phyloP scores from a whole-genome alignment of 192 early-diverging fungal species.

The Cladochytrium replicatum region DNA sequence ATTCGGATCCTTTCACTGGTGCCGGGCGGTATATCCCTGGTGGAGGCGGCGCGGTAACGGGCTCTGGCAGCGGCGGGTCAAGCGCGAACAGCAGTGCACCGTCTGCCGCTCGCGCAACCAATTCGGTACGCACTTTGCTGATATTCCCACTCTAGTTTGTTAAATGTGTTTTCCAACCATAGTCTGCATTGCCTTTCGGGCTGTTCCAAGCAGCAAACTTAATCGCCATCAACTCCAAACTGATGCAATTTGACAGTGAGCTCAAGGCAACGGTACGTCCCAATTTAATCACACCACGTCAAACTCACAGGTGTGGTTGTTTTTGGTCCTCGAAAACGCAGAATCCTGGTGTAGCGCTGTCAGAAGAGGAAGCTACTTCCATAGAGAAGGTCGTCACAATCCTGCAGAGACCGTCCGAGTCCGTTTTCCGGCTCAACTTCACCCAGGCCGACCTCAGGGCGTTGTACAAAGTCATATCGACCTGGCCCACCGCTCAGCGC shows the following conservation, averaged over 20 bases:
- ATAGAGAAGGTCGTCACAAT: constrained; percentile 5
- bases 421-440: constrained; percentile 17
- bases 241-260: constrained; percentile 57
- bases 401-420: constrained; percentile 6
- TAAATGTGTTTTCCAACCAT: constrained; percentile 13
- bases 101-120: neutral
- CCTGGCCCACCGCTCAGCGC: constrained; percentile 59
- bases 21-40: constrained; percentile 12
- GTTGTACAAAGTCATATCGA: constrained; percentile 40
- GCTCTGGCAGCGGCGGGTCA: constrained; percentile 2
- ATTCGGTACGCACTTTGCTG: neutral
- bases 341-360: constrained; percentile 5
- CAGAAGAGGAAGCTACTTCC: constrained; percentile 10
- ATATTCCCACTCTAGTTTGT: neutral
- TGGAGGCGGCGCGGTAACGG: neutral
- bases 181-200: too few species aligned
- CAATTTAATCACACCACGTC: neutral
- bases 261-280: constrained; percentile 16
- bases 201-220: constrained; percentile 64
- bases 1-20: constrained; percentile 59
- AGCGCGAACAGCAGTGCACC: constrained; percentile 6
- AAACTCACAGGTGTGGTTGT: neutral
- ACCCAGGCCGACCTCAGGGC: constrained; percentile 28
- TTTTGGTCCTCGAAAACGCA: constrained; percentile 12
- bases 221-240: constrained; percentile 62